Evolutionary conservation across 495 filamentous ascomycete species (phyloP), one percentile per base, ranked within the genome.

Genomic region (Friedmanniomyces simplex): DNA sequence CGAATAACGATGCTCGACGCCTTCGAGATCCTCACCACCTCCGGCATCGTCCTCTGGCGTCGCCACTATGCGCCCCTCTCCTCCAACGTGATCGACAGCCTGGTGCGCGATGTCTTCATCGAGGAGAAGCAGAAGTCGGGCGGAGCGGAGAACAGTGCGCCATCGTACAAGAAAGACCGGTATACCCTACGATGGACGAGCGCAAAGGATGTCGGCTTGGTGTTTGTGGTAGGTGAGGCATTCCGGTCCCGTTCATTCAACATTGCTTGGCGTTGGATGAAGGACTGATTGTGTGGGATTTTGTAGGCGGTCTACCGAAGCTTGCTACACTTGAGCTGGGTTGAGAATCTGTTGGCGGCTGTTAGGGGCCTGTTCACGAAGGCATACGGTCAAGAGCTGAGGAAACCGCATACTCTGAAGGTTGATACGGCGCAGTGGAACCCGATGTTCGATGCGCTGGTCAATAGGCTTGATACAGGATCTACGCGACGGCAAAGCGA

Each of bases 31-130:
- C 69, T 98, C 22, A 95, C 89, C 53, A 95, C 91, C 36, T 96
- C 93, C 18, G 93, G 93, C 24, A 89, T 98, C 50, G 93, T 98
- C 45, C 78, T 98, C 41, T 98, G 93, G 93, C 96, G 93, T 30
- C 85, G 86, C 66, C 85, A 82, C 4, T 96, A 93, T 69, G 82
- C 82, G 34, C 77, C 87, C 0, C 81, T 95, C 63, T 87, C 82
- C 66, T 76, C 87, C 21, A 84, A 85, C 63, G 75, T 97, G 48
- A 82, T 98, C 74, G 95, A 98, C 74, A 86, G 84, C 74, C 86
- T 97, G 70, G 94, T 98, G 75, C 82, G 82, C 69, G 90, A 97
- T 70, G 85, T 96, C 67, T 91, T 98, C 74, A 96, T 98, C 67
- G 94, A 97, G 72, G 93, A 96, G 71, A 84, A 85, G 36, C 77